Conservation (phyloP, 208 protist species). For the Trypanosoma lewisi region DNA sequence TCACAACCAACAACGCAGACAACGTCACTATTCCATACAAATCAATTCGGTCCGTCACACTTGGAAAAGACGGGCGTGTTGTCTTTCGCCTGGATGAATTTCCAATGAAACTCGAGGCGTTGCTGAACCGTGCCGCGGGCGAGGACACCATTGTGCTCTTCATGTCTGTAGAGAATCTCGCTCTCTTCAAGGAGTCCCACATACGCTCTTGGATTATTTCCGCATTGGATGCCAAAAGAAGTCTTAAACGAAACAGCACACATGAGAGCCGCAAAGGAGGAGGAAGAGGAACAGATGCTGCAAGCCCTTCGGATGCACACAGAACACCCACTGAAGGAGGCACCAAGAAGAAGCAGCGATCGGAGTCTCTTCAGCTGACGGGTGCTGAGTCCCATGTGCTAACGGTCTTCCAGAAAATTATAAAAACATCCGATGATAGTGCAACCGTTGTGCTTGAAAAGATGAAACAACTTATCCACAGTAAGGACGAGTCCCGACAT, state of each 20-base stretch:
- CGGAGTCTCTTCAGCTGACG: slow-evolving; percentile 19
- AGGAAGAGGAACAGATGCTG: neutral
- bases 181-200: slow-evolving; percentile 68
- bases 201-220: slow-evolving; percentile 79
- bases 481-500: slow-evolving; percentile 47
- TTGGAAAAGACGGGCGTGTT: slow-evolving; percentile 76
- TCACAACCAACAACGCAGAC: slow-evolving; percentile 74
- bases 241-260: neutral
- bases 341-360: slow-evolving; percentile 35
- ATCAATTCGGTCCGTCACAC: slow-evolving; percentile 76
- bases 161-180: slow-evolving; percentile 54
- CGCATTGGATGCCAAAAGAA: slow-evolving; percentile 40
- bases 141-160: slow-evolving; percentile 79
- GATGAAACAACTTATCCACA: slow-evolving; percentile 57
- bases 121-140: slow-evolving; percentile 68
- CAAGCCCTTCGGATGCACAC: slow-evolving; percentile 8
- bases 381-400: slow-evolving; percentile 13
- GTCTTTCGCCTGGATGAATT: slow-evolving; percentile 81
- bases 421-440: slow-evolving; percentile 43
- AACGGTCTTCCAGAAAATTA: slow-evolving; percentile 32
- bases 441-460: slow-evolving; percentile 48
- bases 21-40: slow-evolving; percentile 87
- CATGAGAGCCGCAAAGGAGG: too few relatives aligned
- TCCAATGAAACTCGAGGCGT: slow-evolving; percentile 75
- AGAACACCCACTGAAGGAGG: neutral